A percentile compares a stretch with the other conserved stretches of the same genome.
phyloP scores from a whole-genome alignment of 371 early-diverging fungal genomes.

The Rhizomucor miehei region DNA sequence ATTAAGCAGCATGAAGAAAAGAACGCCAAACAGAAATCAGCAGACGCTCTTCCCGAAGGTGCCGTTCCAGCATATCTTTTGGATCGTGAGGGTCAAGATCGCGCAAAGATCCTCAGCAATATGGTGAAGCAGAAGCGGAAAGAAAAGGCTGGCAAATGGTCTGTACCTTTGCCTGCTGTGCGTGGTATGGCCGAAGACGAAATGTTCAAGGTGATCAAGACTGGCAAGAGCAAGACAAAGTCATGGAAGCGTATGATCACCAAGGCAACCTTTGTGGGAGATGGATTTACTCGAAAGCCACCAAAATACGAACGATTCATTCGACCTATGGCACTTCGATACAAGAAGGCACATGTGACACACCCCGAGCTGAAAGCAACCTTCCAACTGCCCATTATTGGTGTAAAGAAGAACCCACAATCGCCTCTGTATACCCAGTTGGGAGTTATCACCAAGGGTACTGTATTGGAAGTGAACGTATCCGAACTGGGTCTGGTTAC shows the following conservation, averaged over 20 bases:
- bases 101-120: constrained; percentile 96
- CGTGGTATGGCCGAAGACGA: constrained; percentile 99
- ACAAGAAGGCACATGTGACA: constrained; percentile 99
- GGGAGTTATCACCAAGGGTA: constrained; percentile 99
- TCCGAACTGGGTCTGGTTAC: constrained; percentile 99
- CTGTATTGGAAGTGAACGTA: constrained; percentile 94
- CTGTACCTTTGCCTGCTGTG: constrained; percentile 98
- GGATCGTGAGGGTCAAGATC: constrained; percentile 98
- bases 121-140: constrained; percentile 99
- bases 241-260: constrained; percentile 99
- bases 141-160: constrained; percentile 99
- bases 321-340: constrained; percentile 98
- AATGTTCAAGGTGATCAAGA: constrained; percentile 98
- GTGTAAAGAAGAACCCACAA: constrained; percentile 99
- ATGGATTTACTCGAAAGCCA: constrained; percentile 99
- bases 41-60: constrained; percentile 89
- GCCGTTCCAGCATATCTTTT: constrained; percentile 99
- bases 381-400: constrained; percentile 97
- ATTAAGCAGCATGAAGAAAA: constrained; percentile 97
- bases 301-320: constrained; percentile 99
- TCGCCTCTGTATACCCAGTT: constrained; percentile 97
- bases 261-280: constrained; percentile 99
- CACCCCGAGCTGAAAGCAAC: constrained; percentile 99
- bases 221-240: constrained; percentile 95
- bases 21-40: constrained; percentile 86